These are phyloP conservation scores for Sarcomyxa edulis DNA, from an alignment of 768 basidiomycete species.

Conservation along the genomic window DNA sequence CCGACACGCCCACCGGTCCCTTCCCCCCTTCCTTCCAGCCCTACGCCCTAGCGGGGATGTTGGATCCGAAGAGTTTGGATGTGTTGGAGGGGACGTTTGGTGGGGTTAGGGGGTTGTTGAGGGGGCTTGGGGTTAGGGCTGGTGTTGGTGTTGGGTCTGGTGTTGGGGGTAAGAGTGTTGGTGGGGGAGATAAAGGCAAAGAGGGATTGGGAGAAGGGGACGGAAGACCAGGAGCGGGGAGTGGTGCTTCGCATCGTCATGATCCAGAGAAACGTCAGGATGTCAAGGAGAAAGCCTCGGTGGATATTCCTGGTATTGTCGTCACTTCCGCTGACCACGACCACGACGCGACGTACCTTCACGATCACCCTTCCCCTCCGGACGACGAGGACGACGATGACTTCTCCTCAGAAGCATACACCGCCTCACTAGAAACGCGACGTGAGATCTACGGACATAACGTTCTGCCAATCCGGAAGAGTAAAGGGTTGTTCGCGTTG, in stretches of 20 bases:
- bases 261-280: conserved; percentile 6
- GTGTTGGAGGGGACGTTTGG: conserved; percentile 65
- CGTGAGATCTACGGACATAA: conserved; percentile 72
- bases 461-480: conserved; percentile 60
- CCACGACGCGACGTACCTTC: no score
- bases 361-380: no score
- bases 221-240: conserved; percentile 7
- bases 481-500: conserved; percentile 64
- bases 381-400: conserved; percentile 24
- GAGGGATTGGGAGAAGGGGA: conserved; percentile 10
- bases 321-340: no score
- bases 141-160: no score
- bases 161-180: no score
- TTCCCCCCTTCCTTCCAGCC: conserved; percentile 75
- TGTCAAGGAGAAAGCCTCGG: conserved; percentile 1
- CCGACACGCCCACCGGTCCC: no score
- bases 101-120: conserved; percentile 60
- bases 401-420: conserved; percentile 21
- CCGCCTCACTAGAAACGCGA: conserved; percentile 54
- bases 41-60: conserved; percentile 70
- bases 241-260: conserved; percentile 7
- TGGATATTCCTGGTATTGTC: conserved; percentile 3
- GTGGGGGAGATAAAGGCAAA: conserved; percentile 18
- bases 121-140: conserved; percentile 75
- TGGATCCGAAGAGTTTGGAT: conserved; percentile 84